Percentiles rank a stretch among this genome's conserved stretches.
Evolutionary conservation across 2,329 filamentous ascomycete species (phyloP).

Genomic region (Colletotrichum chrysophilum): DNA sequence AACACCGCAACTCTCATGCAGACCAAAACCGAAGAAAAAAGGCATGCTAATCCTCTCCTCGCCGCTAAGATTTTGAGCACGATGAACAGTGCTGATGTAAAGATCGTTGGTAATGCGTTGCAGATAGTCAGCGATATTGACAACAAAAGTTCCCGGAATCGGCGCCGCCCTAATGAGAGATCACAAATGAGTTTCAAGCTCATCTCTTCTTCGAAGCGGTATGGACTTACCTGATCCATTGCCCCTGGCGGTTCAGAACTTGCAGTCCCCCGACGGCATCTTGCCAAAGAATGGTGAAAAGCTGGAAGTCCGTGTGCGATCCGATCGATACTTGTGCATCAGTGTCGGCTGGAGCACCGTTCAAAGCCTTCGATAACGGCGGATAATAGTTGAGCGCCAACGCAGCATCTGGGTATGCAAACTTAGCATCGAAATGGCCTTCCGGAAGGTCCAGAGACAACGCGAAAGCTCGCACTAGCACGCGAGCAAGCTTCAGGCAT

Average conservation of each 20-base stretch:
- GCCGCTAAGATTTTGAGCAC: constrained; percentile 45
- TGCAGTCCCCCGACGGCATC: constrained; percentile 47
- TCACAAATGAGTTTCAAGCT: neutral
- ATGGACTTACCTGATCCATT: constrained; percentile 39
- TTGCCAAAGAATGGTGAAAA: constrained; percentile 55
- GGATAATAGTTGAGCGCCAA: constrained; percentile 47
- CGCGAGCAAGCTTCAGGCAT: constrained; percentile 55
- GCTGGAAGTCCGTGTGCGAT: constrained; percentile 58
- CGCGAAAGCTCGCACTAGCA: constrained; percentile 57
- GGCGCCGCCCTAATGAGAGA: constrained; percentile 39
- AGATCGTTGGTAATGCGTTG: constrained; percentile 55
- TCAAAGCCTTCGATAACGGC: constrained; percentile 1
- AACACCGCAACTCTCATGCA: constrained; percentile 45
- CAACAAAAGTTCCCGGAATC: constrained; percentile 47
- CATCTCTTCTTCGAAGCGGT: neutral
- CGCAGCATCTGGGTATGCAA: constrained; percentile 53
- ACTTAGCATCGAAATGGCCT: constrained; percentile 58
- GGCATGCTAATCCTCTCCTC: constrained; percentile 48
- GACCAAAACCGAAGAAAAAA: constrained; percentile 50
- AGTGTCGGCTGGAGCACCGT: neutral
- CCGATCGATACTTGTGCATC: constrained; percentile 43
- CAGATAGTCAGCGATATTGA: constrained; percentile 58
- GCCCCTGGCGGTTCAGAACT: constrained; percentile 40
- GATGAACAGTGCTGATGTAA: constrained; percentile 54
- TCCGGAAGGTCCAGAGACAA: constrained; percentile 59